Conservation (phyloP, 768 basidiomycete species). For the Asterophora parasitica region DNA sequence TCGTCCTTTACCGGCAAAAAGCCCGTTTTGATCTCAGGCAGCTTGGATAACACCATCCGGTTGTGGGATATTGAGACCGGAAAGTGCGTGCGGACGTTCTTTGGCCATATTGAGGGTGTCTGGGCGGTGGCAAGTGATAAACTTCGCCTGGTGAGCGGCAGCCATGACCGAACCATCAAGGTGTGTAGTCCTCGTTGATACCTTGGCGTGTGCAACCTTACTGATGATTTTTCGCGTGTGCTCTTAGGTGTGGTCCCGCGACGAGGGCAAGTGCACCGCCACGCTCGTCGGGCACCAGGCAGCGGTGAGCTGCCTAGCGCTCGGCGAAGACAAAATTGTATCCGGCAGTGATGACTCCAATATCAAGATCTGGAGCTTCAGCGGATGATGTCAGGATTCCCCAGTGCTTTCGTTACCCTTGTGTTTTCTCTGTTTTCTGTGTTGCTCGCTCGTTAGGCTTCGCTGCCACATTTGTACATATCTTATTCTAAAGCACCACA, state of each 20-base stretch:
- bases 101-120: conserved; percentile 97
- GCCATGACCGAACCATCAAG: conserved; percentile 97
- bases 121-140: conserved; percentile 95
- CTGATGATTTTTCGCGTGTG: conserved; percentile 1
- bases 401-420: conserved; percentile 7
- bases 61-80: conserved; percentile 93
- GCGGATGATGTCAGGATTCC: conserved; percentile 31
- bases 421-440: conserved; percentile 2
- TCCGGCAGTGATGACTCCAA: conserved; percentile 95
- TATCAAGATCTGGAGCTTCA: conserved; percentile 79
- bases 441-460: neutral
- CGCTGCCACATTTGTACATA: too few relatives aligned
- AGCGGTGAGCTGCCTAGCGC: conserved; percentile 84
- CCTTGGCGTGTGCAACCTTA: neutral
- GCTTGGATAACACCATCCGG: conserved; percentile 93
- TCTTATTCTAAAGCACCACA: too few relatives aligned
- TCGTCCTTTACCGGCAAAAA: conserved; percentile 35
- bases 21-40: conserved; percentile 82
- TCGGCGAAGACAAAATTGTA: conserved; percentile 93
- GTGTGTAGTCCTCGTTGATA: conserved; percentile 35
- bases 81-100: conserved; percentile 73
- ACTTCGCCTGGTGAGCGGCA: conserved; percentile 85
- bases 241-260: conserved; percentile 84
- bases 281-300: conserved; percentile 94
- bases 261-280: conserved; percentile 79